Evolutionary conservation across 225 moss, liverwort and hornwort species (phyloP).

Genomic region (Sphagnum contortum): DNA sequence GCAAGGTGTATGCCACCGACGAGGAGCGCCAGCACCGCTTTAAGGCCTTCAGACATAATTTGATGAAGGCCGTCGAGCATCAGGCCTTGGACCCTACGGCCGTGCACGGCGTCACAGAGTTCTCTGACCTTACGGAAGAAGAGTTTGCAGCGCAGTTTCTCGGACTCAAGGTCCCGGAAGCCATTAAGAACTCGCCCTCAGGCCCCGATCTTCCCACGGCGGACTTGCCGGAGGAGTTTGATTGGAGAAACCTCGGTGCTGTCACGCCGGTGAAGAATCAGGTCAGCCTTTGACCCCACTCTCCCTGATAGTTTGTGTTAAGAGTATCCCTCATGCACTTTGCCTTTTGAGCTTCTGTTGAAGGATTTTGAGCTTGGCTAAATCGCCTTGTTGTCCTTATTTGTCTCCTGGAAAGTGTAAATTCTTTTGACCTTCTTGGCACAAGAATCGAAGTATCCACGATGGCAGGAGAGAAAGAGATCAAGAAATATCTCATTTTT

Average conservation of each 20-base stretch:
- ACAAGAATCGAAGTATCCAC: too few species aligned
- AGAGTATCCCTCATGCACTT: too few species aligned
- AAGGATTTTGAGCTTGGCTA: too few species aligned
- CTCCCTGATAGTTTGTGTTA: too few species aligned
- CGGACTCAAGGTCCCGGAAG: conserved; percentile 40
- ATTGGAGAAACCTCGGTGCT: conserved; percentile 87
- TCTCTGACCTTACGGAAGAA: conserved; percentile 83
- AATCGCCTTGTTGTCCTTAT: too few species aligned
- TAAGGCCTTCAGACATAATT: conserved; percentile 54
- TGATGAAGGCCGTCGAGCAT: conserved; percentile 81
- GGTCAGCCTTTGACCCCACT: conserved; percentile 14
- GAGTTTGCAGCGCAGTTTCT: conserved; percentile 58
- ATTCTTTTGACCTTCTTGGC: too few species aligned
- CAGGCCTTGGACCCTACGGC: conserved; percentile 91
- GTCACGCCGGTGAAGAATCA: conserved; percentile 78
- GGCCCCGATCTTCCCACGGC: conserved; percentile 68
- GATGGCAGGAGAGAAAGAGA: too few species aligned
- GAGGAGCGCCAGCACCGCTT: conserved; percentile 79
- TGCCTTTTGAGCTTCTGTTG: too few species aligned
- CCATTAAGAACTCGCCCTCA: conserved; percentile 2
- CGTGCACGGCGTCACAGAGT: conserved; percentile 72
- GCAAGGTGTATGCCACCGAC: conserved; percentile 48
- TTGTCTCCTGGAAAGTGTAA: too few species aligned
- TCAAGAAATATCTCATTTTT: too few species aligned
- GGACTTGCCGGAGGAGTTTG: conserved; percentile 65